A percentile compares a stretch with the other conserved stretches of the same genome.
These are phyloP conservation scores for Stemphylium beticola DNA, from an alignment of 2,329 filamentous ascomycete genomes.

Conservation along the genomic window DNA sequence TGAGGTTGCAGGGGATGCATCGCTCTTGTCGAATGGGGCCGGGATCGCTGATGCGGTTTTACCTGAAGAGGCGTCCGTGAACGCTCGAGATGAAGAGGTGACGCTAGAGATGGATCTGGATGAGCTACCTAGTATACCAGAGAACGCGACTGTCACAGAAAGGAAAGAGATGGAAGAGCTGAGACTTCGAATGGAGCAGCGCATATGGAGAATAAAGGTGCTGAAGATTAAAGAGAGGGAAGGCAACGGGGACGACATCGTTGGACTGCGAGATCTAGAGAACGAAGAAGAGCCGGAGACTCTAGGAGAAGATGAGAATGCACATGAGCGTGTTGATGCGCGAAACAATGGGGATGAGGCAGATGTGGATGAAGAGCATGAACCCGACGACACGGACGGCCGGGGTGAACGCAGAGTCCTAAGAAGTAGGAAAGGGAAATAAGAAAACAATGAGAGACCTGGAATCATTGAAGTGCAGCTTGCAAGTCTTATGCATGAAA, in stretches of 20 bases:
- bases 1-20: neutral
- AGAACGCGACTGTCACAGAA: slow-evolving; percentile 6
- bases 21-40: neutral
- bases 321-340: neutral
- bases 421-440: slow-evolving; percentile 1
- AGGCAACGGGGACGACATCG: neutral
- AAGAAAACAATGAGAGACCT: neutral
- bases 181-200: slow-evolving; percentile 8
- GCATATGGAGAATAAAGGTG: slow-evolving; percentile 10
- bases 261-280: neutral
- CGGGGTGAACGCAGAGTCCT: neutral
- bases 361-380: neutral
- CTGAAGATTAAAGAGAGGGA: slow-evolving; percentile 5
- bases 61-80: neutral
- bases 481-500: too few relatives aligned
- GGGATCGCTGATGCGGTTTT: neutral
- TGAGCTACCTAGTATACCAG: neutral
- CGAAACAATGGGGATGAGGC: too few relatives aligned
- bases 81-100: neutral
- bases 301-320: neutral
- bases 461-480: too few relatives aligned
- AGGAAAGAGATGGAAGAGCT: slow-evolving; percentile 7
- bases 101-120: neutral
- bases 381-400: too few relatives aligned
- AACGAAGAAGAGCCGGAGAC: neutral